phyloP scores from a whole-genome alignment of 805 yeast genomes.

The Lachancea cidri region DNA sequence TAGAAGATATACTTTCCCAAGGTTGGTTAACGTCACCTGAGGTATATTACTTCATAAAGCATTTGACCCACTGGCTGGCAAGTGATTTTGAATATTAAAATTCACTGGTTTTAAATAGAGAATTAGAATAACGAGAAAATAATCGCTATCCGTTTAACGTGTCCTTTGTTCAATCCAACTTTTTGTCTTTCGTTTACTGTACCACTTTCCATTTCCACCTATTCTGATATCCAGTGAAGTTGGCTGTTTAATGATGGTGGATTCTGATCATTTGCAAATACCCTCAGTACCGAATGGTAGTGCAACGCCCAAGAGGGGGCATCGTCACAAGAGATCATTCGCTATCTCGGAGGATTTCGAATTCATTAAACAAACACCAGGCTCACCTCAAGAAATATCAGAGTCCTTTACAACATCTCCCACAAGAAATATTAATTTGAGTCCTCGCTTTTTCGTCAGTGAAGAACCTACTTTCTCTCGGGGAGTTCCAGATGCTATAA shows the following conservation, averaged over 20 bases:
- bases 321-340: constrained; percentile 79
- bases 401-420: constrained; percentile 4
- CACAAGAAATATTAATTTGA: constrained; percentile 9
- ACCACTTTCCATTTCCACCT: not conserved
- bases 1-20: not conserved
- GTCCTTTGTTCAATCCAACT: not conserved
- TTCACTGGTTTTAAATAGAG: not conserved
- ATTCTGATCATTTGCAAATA: constrained; percentile 6
- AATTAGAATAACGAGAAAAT: not conserved
- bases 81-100: not conserved
- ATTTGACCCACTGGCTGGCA: not conserved
- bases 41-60: not conserved
- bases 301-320: constrained; percentile 46
- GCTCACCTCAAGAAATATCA: constrained; percentile 5
- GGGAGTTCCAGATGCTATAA: constrained; percentile 48
- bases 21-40: not conserved
- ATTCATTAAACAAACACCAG: constrained; percentile 27
- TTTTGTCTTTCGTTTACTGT: not conserved
- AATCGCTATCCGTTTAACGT: not conserved
- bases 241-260: not conserved
- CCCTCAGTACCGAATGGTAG: constrained; percentile 1
- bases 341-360: constrained; percentile 88
- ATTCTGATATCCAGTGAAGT: not conserved
- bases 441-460: constrained; percentile 31
- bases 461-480: constrained; percentile 29